phyloP scores from a whole-genome alignment of 345 rosid species.

The Balakata baccata region DNA sequence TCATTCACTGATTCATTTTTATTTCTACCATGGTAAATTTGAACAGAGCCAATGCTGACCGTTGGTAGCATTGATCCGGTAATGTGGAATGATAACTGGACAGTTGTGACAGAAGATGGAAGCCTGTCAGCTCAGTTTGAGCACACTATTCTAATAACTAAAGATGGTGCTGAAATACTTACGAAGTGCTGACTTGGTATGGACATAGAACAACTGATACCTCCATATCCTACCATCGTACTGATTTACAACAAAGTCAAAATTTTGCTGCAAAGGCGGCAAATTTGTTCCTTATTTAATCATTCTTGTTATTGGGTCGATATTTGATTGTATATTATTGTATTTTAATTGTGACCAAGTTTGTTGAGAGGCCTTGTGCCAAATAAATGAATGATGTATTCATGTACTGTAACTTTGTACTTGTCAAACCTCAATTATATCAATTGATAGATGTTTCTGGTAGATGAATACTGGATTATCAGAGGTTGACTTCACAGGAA shows the following conservation, averaged over 20 bases:
- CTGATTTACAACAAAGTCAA: background rate
- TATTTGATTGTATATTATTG: background rate
- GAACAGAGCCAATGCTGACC: conserved; percentile 86
- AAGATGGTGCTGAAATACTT: conserved; percentile 83
- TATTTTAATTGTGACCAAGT: background rate
- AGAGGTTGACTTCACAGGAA: too few species aligned
- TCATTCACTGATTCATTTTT: background rate
- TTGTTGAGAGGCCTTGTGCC: background rate
- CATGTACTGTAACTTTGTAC: background rate
- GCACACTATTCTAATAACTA: conserved; percentile 80
- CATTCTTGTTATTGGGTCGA: conserved; percentile 1
- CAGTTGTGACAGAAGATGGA: conserved; percentile 81
- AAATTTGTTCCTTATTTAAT: background rate
- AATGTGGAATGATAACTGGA: conserved; percentile 91
- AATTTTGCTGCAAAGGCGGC: background rate
- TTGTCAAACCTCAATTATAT: too few species aligned
- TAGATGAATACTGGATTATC: too few species aligned
- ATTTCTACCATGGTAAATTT: background rate
- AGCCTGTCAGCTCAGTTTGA: conserved; percentile 92
- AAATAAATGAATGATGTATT: background rate
- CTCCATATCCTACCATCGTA: background rate
- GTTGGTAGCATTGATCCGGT: conserved; percentile 71
- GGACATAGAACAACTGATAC: background rate
- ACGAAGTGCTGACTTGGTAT: conserved; percentile 45
- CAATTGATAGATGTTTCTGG: too few species aligned